Base-by-base conservation (phyloP, 2,329 filamentous ascomycete species). In the Penicillium digitatum region DNA sequence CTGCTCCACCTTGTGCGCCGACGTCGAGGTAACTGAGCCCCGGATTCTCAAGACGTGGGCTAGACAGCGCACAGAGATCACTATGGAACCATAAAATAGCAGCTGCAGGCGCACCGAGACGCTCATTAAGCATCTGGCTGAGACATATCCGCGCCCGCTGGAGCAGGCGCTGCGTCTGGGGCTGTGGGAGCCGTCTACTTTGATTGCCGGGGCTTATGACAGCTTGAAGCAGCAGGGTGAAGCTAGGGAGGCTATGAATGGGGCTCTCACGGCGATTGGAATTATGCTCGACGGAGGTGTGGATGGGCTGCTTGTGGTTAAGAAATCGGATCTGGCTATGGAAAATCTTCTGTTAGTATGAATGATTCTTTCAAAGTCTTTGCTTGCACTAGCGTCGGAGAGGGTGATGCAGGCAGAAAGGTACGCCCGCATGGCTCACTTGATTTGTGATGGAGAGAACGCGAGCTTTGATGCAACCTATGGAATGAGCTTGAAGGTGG, bases 381-480 rank as follows among this genome's bases (percentile, higher is more conserved):
- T 73, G 62, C 11, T 46, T 16, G 29, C 22, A 6, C 16, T 68
- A 24, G 63, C 51, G 18, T 58, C 60, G 3, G 49, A 52, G 0
- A 56, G 67, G 1, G 61, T 56, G 14, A 31, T n/a, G 18, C 51
- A 60, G 37, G 69, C 70, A 11, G 56, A 65, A 16, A 34, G 57
- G 8, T 74, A 71, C 62, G 71, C 72, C 2, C 69, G 48, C 22
- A 48, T 62, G 2, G 57, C 62, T n/a, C 74, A 73, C 55, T 62
- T 47, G 43, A 66, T 75, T 1, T 61, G 65, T 39, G 57, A 73
- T 31, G 71, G 73, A 0, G 72, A 75, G 55, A 67, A 72, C 43
- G 64, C 62, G 29, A 69, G 63, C 5, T 73, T 71, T 57, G 65
- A 65, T 5, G 51, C 51, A 12, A 56, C 46, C 1, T 58, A 59